Evolutionary conservation across 2,329 filamentous ascomycete species (phyloP).

Genomic region (Fusarium oxysporum): DNA sequence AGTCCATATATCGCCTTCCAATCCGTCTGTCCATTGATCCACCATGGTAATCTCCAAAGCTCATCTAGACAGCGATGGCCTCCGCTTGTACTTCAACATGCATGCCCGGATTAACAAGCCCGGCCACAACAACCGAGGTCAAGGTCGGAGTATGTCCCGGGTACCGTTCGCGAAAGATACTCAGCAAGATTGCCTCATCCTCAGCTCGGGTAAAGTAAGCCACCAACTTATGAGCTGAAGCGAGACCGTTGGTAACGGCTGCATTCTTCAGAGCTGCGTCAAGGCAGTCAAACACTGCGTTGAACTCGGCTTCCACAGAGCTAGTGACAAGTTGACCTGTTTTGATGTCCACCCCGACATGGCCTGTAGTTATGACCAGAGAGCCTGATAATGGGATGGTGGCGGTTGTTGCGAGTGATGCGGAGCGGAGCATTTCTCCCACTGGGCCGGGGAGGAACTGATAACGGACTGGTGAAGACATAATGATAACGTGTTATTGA

Average conservation of each 20-base stretch:
- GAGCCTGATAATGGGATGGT: not conserved
- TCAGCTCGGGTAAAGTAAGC: not conserved
- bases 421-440: not conserved
- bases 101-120: not conserved
- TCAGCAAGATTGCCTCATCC: accelerated
- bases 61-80: not conserved
- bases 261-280: not conserved
- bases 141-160: not conserved
- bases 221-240: not conserved
- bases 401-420: not conserved
- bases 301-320: not conserved
- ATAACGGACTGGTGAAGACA: not conserved
- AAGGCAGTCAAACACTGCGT: not conserved
- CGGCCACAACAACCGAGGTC: not conserved
- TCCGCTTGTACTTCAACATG: not conserved
- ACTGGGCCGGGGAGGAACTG: not conserved
- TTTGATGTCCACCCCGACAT: not conserved
- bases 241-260: accelerated
- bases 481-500: too few species aligned
- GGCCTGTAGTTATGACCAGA: not conserved
- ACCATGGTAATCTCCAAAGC: accelerated
- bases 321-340: not conserved
- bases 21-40: accelerated
- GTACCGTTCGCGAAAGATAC: not conserved
- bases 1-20: accelerated